Percentiles rank a stretch among this genome's conserved stretches.
phyloP scores from a whole-genome alignment of 768 basidiomycete species.

The Tulasnella sp. region DNA sequence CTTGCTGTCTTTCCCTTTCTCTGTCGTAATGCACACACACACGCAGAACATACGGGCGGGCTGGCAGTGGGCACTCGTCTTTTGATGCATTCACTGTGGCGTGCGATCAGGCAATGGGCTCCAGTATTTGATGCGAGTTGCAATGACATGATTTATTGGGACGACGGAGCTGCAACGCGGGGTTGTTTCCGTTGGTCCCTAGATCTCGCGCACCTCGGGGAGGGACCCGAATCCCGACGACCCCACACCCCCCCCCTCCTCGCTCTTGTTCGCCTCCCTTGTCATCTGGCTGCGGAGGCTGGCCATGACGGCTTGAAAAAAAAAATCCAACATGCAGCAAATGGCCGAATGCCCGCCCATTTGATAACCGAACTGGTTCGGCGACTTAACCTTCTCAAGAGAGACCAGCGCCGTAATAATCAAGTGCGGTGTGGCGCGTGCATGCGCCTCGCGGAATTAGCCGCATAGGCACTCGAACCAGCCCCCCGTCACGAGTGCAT shows the following conservation, averaged over 20 bases:
- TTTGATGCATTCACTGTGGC: constrained; percentile 6
- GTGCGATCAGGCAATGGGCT: background rate
- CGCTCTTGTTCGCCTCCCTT: background rate
- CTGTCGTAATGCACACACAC: background rate
- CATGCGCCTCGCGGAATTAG: constrained; percentile 1
- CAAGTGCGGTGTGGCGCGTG: background rate
- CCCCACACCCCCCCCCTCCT: background rate
- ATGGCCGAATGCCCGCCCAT: background rate
- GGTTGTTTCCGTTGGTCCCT: background rate
- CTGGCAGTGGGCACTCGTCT: background rate
- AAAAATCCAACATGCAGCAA: background rate
- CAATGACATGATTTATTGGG: background rate
- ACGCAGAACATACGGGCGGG: no score
- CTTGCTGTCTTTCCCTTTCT: background rate
- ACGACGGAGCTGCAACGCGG: background rate
- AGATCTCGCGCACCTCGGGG: background rate
- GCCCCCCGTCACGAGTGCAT: background rate
- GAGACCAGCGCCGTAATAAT: background rate
- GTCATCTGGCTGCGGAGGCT: background rate
- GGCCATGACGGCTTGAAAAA: background rate
- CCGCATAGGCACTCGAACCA: background rate
- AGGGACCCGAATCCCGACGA: background rate
- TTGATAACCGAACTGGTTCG: background rate
- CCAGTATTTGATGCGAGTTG: background rate
- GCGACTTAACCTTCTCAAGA: background rate